Evolutionary conservation across 257 asterid genomes (phyloP), one percentile per base, ranked within the genome.

Genomic region (Salvia splendens): DNA sequence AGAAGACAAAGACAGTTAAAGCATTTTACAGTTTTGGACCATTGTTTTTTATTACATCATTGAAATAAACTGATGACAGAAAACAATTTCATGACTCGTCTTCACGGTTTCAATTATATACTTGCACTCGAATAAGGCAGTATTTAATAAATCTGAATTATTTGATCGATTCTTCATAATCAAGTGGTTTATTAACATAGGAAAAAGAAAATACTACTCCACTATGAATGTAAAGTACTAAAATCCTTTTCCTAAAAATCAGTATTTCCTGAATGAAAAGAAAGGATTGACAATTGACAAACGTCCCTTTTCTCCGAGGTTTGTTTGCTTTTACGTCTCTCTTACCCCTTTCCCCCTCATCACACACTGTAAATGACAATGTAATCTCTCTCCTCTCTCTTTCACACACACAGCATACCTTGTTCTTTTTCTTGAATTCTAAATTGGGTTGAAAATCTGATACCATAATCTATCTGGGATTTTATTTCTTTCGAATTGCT

Each of bases 381-480:
- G 30, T 24, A 24, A 24, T 24, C 30, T 24, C 30, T 24, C 30
- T 2, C 30, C 43, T 51, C 69, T 17, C 45, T 63, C 50, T 53
- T 33, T 60, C 70, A 35, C 32, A 38, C 28, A 57, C 64, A 16
- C 40, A 65, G 6, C 9, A 41, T 11, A 48, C 38, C 40, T 32
- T 67, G 41, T 20, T 54, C 38, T 49, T 64, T 48, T 49, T 52
- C 42, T 53, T 47, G 61, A 45, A 54, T 67, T 8, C 36, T 57
- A 41, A 65, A 54, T 66, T 76, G 68, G 58, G 47, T 63, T 55
- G 62, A 8, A 35, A 38, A 32, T 67, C 45, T 73, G 76, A 49
- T 59, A 53, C 61, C 66, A 33, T 51, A 68, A 46, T 67, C 58
- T 50, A 66, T 73, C 79, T 77, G 71, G 80, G 80, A 71, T 56